Conservation (phyloP, 768 basidiomycete species). For the Hericium alpestre region DNA sequence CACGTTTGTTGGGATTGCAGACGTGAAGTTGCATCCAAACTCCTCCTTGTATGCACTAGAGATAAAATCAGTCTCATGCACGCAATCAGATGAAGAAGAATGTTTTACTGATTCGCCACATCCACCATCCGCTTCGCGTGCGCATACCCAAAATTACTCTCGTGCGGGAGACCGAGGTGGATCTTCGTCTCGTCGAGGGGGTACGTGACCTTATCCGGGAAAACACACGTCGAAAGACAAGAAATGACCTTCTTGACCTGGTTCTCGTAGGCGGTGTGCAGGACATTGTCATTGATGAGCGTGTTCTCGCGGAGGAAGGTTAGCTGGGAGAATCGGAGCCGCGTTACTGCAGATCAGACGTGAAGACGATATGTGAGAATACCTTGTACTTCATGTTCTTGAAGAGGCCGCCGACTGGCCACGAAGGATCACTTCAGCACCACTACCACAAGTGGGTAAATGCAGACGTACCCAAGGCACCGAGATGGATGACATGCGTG, state of each 20-base stretch:
- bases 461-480: constrained; percentile 59
- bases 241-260: constrained; percentile 76
- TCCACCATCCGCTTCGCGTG: constrained; percentile 95
- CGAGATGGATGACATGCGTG: constrained; percentile 93
- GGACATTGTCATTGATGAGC: constrained; percentile 90
- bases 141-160: constrained; percentile 94
- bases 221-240: constrained; percentile 94
- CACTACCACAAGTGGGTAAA: not conserved
- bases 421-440: too few species aligned
- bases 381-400: constrained; percentile 94
- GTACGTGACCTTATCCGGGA: constrained; percentile 90
- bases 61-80: not conserved
- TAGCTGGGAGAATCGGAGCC: constrained; percentile 32
- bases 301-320: constrained; percentile 92
- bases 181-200: constrained; percentile 90
- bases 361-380: constrained; percentile 5
- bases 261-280: constrained; percentile 61
- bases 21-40: constrained; percentile 89
- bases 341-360: not conserved
- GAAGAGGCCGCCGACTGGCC: constrained; percentile 83
- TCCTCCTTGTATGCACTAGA: constrained; percentile 89
- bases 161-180: constrained; percentile 85
- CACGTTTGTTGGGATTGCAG: constrained; percentile 95
- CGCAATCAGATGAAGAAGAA: not conserved
- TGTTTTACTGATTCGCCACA: constrained; percentile 81